Percentiles rank a stretch among this genome's conserved stretches.
Conservation (phyloP, 192 early-diverging fungal genomes). For the Podila clonocystis region DNA sequence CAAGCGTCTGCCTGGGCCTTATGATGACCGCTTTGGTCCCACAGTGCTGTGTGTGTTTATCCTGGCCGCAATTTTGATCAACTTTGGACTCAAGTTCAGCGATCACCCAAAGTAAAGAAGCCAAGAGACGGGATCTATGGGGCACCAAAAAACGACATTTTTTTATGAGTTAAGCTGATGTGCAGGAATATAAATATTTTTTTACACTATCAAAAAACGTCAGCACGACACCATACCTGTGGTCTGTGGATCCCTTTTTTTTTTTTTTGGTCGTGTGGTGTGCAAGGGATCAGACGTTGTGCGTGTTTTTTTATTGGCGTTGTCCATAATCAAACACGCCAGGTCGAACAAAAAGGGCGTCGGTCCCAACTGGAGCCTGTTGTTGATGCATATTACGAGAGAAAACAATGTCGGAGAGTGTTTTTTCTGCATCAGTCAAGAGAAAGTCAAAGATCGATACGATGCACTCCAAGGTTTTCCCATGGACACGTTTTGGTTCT, state of each 20-base stretch:
- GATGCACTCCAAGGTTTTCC: too few species aligned
- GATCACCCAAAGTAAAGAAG: not conserved
- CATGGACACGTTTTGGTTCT: too few species aligned
- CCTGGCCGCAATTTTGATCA: constrained; percentile 71
- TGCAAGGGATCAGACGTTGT: not conserved
- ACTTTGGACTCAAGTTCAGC: constrained; percentile 61
- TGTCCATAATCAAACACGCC: too few species aligned
- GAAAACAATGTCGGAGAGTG: too few species aligned
- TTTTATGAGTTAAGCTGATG: too few species aligned
- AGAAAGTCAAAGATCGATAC: too few species aligned
- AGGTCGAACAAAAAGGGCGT: too few species aligned
- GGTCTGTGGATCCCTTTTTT: constrained; percentile 4
- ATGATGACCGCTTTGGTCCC: constrained; percentile 81
- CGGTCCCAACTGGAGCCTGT: too few species aligned
- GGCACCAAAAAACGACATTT: not conserved
- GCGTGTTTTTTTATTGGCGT: not conserved
- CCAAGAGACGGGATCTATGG: not conserved
- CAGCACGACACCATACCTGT: not conserved
- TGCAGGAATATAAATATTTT: too few species aligned
- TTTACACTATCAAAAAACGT: not conserved
- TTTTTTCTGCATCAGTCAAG: too few species aligned
- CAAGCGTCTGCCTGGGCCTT: constrained; percentile 73
- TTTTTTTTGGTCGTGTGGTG: not conserved
- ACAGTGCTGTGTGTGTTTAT: constrained; percentile 75
- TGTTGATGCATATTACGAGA: too few species aligned